Evolutionary conservation across 768 basidiomycete genomes (phyloP).

Genomic region (Naganishia antarctica): DNA sequence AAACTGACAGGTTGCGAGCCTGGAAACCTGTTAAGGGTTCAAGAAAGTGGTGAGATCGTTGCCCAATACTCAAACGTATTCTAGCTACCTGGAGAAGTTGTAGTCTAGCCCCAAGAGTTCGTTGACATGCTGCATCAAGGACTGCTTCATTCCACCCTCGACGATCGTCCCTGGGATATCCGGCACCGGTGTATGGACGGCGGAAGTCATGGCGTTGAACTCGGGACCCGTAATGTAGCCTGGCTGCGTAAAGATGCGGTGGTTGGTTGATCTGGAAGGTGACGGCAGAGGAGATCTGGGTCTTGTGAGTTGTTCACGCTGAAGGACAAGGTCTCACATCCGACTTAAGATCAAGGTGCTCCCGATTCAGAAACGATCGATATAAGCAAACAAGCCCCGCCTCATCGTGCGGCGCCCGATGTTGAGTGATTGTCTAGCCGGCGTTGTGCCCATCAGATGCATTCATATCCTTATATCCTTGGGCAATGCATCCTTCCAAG

Average conservation of each 20-base stretch:
- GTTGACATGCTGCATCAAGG: conserved; percentile 34
- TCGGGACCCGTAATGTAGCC: too few relatives aligned
- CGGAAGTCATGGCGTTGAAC: neutral
- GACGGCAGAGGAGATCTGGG: neutral
- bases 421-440: too few relatives aligned
- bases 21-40: conserved; percentile 66
- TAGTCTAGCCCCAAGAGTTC: conserved; percentile 34
- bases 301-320: too few relatives aligned
- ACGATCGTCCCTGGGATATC: conserved; percentile 38
- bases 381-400: too few relatives aligned
- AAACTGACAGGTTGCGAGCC: conserved; percentile 96
- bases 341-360: too few relatives aligned
- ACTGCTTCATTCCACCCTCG: conserved; percentile 31
- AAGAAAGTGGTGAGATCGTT: neutral
- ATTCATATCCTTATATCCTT: too few relatives aligned
- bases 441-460: too few relatives aligned
- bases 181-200: conserved; percentile 36
- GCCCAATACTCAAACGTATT: neutral
- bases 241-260: too few relatives aligned
- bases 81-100: conserved; percentile 17
- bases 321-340: too few relatives aligned
- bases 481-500: too few relatives aligned
- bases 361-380: too few relatives aligned
- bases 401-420: too few relatives aligned
- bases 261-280: neutral